These are phyloP conservation scores for Apiospora sp. DNA, from an alignment of 2,329 filamentous ascomycete genomes.

Conservation along the genomic window DNA sequence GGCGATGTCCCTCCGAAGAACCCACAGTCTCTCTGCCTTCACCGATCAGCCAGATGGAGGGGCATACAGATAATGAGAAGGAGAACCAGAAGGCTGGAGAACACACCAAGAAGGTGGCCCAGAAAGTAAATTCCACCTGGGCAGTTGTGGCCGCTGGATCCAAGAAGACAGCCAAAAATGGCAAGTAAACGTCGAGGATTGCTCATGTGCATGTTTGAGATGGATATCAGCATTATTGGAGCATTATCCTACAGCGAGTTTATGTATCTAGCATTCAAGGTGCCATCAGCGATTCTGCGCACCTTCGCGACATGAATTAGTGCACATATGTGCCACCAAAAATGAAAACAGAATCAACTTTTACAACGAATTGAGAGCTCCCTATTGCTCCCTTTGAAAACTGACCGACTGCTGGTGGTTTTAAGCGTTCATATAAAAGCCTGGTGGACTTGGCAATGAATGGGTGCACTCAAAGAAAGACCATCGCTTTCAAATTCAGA, in stretches of 20 bases:
- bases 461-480: too few relatives aligned
- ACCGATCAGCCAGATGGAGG: neutral
- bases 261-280: neutral
- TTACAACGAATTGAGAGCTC: neutral
- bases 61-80: neutral
- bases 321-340: neutral
- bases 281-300: neutral
- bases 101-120: neutral
- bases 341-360: neutral
- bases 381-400: neutral
- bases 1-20: neutral
- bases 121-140: neutral
- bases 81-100: neutral
- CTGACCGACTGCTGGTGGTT: too few relatives aligned
- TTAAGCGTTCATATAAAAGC: too few relatives aligned
- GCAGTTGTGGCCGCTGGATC: neutral
- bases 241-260: slow-evolving; percentile 11
- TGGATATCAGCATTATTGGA: neutral
- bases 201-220: neutral
- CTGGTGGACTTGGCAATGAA: too few relatives aligned
- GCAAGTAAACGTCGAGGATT: neutral
- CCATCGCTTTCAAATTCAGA: too few relatives aligned
- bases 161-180: neutral
- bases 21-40: neutral
- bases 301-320: neutral